Conservation (phyloP, 805 yeast genomes). For the Kregervanrija pseudodelftensis region DNA sequence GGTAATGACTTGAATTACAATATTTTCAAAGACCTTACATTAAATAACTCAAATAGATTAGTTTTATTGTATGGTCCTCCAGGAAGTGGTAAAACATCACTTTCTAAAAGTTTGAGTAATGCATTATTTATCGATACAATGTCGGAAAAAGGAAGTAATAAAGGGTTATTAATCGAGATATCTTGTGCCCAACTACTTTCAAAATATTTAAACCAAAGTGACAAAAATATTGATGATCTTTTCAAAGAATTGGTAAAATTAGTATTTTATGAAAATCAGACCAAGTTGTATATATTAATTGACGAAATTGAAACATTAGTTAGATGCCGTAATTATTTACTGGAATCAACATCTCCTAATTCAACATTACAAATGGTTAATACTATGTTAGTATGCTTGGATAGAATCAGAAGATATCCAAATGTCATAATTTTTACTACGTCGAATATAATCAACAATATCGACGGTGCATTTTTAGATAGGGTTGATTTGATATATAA, state of each 20-base stretch:
- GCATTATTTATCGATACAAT: too few species aligned
- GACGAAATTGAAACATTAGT: constrained; percentile 43
- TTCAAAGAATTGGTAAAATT: constrained; percentile 29
- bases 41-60: too few species aligned
- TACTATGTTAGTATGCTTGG: constrained; percentile 35
- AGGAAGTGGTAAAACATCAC: constrained; percentile 82
- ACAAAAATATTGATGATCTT: constrained; percentile 32
- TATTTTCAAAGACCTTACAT: too few species aligned
- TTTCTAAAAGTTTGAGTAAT: neutral
- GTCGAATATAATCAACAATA: constrained; percentile 30
- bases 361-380: constrained; percentile 33
- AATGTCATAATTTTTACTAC: constrained; percentile 35
- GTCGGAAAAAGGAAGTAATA: too few species aligned
- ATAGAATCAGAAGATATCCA: constrained; percentile 27
- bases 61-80: constrained; percentile 88
- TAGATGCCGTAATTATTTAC: constrained; percentile 29
- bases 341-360: constrained; percentile 33
- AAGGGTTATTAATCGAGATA: constrained; percentile 32
- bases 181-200: constrained; percentile 38
- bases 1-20: too few species aligned
- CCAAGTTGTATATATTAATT: constrained; percentile 23
- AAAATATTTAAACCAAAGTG: constrained; percentile 40
- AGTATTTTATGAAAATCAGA: constrained; percentile 14
- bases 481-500: constrained; percentile 33
- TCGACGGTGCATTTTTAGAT: constrained; percentile 39